Conservation (phyloP, 2,329 filamentous ascomycete genomes). For the Neopestalotiopsis sp. region DNA sequence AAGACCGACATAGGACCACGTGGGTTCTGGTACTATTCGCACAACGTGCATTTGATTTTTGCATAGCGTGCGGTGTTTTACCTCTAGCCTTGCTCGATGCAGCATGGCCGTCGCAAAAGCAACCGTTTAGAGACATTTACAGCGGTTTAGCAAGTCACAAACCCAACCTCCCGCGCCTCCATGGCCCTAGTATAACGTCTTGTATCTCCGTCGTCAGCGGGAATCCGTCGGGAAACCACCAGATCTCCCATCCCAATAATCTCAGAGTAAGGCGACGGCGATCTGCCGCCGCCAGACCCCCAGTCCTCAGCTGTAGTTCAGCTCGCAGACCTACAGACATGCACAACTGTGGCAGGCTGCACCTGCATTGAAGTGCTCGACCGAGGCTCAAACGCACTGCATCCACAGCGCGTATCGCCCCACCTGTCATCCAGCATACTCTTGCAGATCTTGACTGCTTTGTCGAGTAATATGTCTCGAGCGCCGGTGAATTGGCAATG, state of each 20-base stretch:
- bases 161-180: neutral
- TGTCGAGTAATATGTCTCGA: neutral
- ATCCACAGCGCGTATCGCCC: conserved; percentile 1
- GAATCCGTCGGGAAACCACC: neutral
- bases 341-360: neutral
- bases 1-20: neutral
- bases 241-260: neutral
- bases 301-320: conserved; percentile 1
- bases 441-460: neutral
- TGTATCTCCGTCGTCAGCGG: neutral
- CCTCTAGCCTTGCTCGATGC: neutral
- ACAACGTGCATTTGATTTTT: neutral
- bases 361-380: neutral
- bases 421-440: neutral
- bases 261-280: neutral
- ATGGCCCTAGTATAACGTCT: neutral
- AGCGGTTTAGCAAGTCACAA: neutral
- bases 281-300: neutral
- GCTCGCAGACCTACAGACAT: neutral
- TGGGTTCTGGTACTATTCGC: neutral
- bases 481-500: neutral
- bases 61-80: neutral
- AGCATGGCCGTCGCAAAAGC: neutral
- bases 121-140: neutral
- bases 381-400: neutral